These are phyloP conservation scores for Acrodontium crateriforme DNA, from an alignment of 2,329 filamentous ascomycete genomes.

Conservation along the genomic window DNA sequence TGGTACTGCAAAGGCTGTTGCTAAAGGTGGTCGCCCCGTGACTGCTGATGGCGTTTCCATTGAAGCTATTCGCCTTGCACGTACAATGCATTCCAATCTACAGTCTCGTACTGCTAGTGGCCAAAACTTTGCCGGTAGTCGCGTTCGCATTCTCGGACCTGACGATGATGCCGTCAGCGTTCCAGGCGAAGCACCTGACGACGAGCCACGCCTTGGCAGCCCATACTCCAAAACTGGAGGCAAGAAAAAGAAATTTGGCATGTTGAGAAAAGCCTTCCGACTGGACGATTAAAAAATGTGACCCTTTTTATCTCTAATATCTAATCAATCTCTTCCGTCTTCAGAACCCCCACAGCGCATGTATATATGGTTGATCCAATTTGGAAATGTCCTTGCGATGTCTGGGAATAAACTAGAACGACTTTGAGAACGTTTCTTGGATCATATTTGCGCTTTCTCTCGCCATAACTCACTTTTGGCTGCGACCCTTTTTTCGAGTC, in stretches of 20 bases:
- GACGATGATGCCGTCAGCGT: slow-evolving; percentile 8
- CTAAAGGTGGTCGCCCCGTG: slow-evolving; percentile 12
- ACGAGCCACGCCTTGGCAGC: slow-evolving; percentile 11
- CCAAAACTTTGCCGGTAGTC: neutral
- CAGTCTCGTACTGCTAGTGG: slow-evolving; percentile 4
- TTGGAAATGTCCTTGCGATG: no score
- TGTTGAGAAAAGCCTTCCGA: slow-evolving; percentile 51
- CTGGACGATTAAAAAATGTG: slow-evolving; percentile 36
- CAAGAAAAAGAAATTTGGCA: slow-evolving; percentile 54
- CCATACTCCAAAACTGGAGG: slow-evolving; percentile 22
- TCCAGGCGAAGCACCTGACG: slow-evolving; percentile 6
- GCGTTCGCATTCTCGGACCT: slow-evolving; percentile 4
- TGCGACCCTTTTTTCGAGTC: no score
- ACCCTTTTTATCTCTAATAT: no score
- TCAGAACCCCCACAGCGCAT: no score
- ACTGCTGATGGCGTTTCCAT: slow-evolving; percentile 22
- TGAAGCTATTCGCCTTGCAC: slow-evolving; percentile 11
- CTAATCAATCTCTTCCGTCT: no score
- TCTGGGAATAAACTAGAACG: no score
- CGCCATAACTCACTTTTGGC: no score
- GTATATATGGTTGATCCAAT: no score
- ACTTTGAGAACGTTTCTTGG: no score
- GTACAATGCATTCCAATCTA: slow-evolving; percentile 12
- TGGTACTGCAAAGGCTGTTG: slow-evolving; percentile 6
- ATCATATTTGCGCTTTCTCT: no score